Base-by-base conservation (phyloP, 1,284 basidiomycete genomes). In the Psilocybe mexicana region DNA sequence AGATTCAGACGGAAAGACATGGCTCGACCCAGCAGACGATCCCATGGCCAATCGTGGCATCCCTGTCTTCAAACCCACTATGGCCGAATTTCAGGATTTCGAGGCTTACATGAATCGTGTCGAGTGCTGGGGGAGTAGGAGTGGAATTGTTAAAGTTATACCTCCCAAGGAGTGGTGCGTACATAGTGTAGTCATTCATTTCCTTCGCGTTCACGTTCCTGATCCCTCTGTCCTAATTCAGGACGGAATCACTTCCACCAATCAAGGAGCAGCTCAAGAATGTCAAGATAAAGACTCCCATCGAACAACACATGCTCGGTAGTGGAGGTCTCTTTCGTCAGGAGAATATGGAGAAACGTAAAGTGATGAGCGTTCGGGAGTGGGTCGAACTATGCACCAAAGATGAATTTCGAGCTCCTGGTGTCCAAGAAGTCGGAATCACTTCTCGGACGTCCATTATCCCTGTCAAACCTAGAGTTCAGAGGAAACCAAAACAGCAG, bases 121-220 rank as follows among this genome's bases (percentile, higher is more conserved):
- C 42, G 93, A 94, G 70, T 82, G 84, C 56, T 98, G 96, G 92
- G 95, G 95, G 0, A 82, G 81, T 71, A 80, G 81, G 55, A 94
- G 92, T 64, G 94, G 95, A 23, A 96, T 98, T 60, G 88, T 95
- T 61, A 98, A 98, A 75, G 85, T 98, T 63, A 90, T 98, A 61
- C 95, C 95, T 43, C 95, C 95, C 1, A 84, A 87, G 67, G 92
- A 96, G 79, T 97, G 96, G 95, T 92, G 61, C 69, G 87, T 48
- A 23, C 35, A 47, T 47, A 35, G 28, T 33, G 46, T 33, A 8
- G n/a, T 49, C 14, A 14, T 28, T 18, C 28, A 11, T 6, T 43
- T 42, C 33, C 40, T 25, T 40, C 44, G 40, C 46, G 36, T 30
- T 38, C 50, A 33, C 6, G 42, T 52, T n/a, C 46, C 55, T 52